Percentiles rank a stretch among this genome's conserved stretches.
These are phyloP conservation scores for Globisporangium lucens DNA, from an alignment of 352 stramenopile species.

Conservation along the genomic window DNA sequence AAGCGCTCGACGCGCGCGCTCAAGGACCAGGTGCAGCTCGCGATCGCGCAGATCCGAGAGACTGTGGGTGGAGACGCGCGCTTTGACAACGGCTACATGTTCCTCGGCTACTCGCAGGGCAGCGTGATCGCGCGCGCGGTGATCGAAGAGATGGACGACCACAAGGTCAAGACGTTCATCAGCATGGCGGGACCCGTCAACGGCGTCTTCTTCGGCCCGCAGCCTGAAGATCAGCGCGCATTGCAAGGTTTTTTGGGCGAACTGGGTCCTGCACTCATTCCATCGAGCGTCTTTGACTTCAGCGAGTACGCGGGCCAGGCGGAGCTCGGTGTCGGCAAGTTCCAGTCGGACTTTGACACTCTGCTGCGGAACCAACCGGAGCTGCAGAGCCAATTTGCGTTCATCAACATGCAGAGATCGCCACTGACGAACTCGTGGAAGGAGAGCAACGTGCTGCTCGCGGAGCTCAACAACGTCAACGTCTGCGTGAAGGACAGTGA, in stretches of 20 bases:
- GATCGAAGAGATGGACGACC: slow-evolving; percentile 56
- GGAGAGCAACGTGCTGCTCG: slow-evolving; percentile 21
- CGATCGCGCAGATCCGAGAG: slow-evolving; percentile 32
- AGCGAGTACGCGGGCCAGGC: slow-evolving; percentile 20
- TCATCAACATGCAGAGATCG: slow-evolving; percentile 26
- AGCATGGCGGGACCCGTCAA: slow-evolving; percentile 40
- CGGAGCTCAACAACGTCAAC: slow-evolving; percentile 30
- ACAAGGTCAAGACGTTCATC: slow-evolving; percentile 46
- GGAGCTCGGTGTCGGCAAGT: slow-evolving; percentile 21
- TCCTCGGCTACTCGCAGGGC: slow-evolving; percentile 51
- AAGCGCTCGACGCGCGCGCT: slow-evolving; percentile 31
- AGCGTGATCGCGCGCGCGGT: slow-evolving; percentile 37
- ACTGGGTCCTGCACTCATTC: slow-evolving; percentile 23
- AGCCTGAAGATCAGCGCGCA: slow-evolving; percentile 17
- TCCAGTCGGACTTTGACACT: slow-evolving; percentile 32
- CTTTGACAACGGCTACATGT: slow-evolving; percentile 36
- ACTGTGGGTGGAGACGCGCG: slow-evolving; percentile 22
- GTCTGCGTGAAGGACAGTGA: slow-evolving; percentile 12
- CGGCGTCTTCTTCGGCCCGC: slow-evolving; percentile 46
- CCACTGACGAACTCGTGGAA: slow-evolving; percentile 21
- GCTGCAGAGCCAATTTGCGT: slow-evolving; percentile 22
- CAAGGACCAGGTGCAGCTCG: slow-evolving; percentile 31
- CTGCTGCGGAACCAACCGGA: slow-evolving; percentile 16
- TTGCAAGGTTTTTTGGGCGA: slow-evolving; percentile 17
- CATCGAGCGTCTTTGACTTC: slow-evolving; percentile 27